These are phyloP conservation scores for Trypanosoma congolense DNA, from an alignment of 208 protist species.

Conservation along the genomic window DNA sequence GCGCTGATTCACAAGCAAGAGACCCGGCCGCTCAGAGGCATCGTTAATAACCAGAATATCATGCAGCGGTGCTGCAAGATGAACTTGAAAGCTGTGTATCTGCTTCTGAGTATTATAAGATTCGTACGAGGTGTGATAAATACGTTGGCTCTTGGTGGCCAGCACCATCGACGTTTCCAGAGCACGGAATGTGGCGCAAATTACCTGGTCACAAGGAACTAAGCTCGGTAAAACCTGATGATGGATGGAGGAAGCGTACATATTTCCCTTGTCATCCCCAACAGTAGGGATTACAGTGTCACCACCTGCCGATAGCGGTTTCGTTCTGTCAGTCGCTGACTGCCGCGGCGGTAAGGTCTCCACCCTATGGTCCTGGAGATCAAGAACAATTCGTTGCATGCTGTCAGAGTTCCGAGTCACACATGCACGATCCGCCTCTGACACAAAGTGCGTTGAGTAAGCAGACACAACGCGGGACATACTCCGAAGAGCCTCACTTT, in stretches of 20 bases:
- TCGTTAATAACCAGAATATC: constrained; percentile 81
- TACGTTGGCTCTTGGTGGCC: constrained; percentile 56
- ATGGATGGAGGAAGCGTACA: constrained; percentile 7
- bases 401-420: constrained; percentile 71
- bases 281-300: background rate
- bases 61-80: constrained; percentile 54
- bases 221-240: constrained; percentile 58
- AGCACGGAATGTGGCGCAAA: constrained; percentile 57
- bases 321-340: background rate
- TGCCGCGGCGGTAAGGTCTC: constrained; percentile 19
- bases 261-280: background rate
- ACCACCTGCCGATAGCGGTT: background rate
- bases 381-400: constrained; percentile 78
- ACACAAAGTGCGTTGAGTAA: constrained; percentile 48
- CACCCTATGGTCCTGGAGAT: constrained; percentile 61
- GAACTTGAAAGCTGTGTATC: constrained; percentile 60
- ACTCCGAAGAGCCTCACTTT: constrained; percentile 63
- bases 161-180: constrained; percentile 76
- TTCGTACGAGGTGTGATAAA: constrained; percentile 76
- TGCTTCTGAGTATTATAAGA: constrained; percentile 56
- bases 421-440: constrained; percentile 72
- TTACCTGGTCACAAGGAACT: constrained; percentile 53
- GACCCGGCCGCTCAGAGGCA: constrained; percentile 73
- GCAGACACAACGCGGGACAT: constrained; percentile 75
- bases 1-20: constrained; percentile 71